These are phyloP conservation scores for Fusarium anguioides DNA, from an alignment of 2,329 filamentous ascomycete genomes.

Conservation along the genomic window DNA sequence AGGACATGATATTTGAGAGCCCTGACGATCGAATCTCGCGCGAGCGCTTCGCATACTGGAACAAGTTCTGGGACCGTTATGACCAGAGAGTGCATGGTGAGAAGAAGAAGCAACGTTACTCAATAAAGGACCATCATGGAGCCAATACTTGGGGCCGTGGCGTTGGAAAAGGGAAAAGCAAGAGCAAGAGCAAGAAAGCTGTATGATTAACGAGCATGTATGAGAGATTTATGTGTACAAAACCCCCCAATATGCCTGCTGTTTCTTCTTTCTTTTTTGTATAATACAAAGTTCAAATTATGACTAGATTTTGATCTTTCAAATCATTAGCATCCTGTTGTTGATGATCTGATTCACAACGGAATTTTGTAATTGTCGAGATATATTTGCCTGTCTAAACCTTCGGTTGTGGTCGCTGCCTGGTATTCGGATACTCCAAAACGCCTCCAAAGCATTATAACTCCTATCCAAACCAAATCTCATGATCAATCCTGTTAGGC, in stretches of 20 bases:
- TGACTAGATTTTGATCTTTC: neutral
- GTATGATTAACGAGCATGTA: constrained; percentile 25
- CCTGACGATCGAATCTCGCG: constrained; percentile 29
- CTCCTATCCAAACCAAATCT: neutral
- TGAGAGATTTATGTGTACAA: constrained; percentile 23
- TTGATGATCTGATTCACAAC: neutral
- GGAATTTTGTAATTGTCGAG: neutral
- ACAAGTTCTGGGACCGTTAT: constrained; percentile 43
- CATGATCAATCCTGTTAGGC: neutral
- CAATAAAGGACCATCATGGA: neutral
- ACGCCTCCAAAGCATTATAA: constrained; percentile 11
- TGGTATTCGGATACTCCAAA: constrained; percentile 35
- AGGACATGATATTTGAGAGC: constrained; percentile 1
- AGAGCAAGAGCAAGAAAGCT: neutral
- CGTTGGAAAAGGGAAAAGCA: neutral
- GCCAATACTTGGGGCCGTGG: neutral
- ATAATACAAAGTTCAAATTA: constrained; percentile 18
- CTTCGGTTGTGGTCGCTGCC: neutral
- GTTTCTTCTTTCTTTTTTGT: neutral
- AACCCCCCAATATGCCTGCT: constrained; percentile 11
- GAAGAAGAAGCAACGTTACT: neutral
- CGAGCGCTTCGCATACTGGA: constrained; percentile 40
- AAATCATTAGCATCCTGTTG: neutral
- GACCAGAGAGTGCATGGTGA: constrained; percentile 34
- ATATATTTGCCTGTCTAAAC: constrained; percentile 25